Conservation (phyloP, 768 basidiomycete genomes). For the Sporobolomyces roseus region DNA sequence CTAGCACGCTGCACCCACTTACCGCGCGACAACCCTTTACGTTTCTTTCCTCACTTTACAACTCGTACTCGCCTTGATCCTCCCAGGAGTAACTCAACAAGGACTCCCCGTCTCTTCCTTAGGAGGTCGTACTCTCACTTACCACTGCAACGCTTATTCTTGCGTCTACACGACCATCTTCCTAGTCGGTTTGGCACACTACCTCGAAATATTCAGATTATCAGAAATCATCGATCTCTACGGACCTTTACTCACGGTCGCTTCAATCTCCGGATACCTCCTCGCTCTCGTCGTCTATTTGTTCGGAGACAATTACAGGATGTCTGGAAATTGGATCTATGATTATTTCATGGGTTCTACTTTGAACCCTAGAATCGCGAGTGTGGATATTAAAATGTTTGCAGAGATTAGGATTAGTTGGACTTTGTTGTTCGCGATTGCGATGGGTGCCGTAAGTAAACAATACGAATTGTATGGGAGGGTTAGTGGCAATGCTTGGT, state of each 20-base stretch:
- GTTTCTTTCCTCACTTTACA: conserved; percentile 81
- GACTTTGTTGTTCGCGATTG: conserved; percentile 89
- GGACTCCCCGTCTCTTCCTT: conserved; percentile 94
- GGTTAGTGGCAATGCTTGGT: conserved; percentile 91
- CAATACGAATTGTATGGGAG: conserved; percentile 90
- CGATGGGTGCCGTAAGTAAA: conserved; percentile 87
- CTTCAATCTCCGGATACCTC: conserved; percentile 83
- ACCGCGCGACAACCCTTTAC: conserved; percentile 86
- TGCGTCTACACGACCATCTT: conserved; percentile 78
- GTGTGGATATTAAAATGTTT: conserved; percentile 96
- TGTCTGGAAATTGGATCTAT: conserved; percentile 92
- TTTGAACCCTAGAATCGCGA: conserved; percentile 86
- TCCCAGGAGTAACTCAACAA: conserved; percentile 89
- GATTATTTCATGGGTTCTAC: conserved; percentile 82
- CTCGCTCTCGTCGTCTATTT: conserved; percentile 75
- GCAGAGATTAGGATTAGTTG: conserved; percentile 70
- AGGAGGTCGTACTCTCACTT: conserved; percentile 83
- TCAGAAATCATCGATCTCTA: conserved; percentile 95
- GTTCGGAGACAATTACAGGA: conserved; percentile 76
- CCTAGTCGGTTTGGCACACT: conserved; percentile 58
- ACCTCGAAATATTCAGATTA: conserved; percentile 78
- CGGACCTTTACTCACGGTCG: conserved; percentile 90
- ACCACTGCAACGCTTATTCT: conserved; percentile 91
- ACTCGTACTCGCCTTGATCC: conserved; percentile 78
- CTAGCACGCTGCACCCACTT: too few species aligned